Percentiles rank a stretch among this genome's conserved stretches.
These are phyloP conservation scores for Knoxia roxburghii DNA, from an alignment of 257 asterid species.

Conservation along the genomic window DNA sequence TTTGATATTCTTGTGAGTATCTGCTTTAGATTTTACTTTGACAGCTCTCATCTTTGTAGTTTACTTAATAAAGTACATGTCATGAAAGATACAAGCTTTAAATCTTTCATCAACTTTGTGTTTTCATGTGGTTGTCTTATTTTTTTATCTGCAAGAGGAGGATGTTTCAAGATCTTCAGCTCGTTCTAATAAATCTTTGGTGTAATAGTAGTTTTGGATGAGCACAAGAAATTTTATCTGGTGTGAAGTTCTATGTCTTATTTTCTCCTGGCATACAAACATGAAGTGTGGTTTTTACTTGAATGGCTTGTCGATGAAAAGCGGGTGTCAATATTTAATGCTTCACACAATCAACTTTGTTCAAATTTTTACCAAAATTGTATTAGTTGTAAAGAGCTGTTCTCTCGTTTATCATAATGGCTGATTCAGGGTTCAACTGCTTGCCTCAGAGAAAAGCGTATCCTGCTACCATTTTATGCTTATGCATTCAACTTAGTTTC, in stretches of 20 bases:
- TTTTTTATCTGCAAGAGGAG: not conserved
- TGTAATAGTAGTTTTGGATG: not conserved
- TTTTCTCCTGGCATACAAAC: not conserved
- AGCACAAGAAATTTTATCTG: not conserved
- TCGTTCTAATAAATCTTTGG: not conserved
- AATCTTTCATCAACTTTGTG: not conserved
- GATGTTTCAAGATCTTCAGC: not conserved
- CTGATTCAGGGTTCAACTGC: not conserved
- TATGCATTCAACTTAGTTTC: not conserved
- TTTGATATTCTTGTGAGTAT: conserved; percentile 84
- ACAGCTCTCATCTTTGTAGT: conserved; percentile 8
- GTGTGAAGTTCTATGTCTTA: not conserved
- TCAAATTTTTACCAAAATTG: not conserved
- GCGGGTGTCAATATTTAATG: conserved; percentile 2
- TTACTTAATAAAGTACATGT: not conserved
- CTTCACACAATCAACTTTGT: not conserved
- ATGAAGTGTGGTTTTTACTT: not conserved
- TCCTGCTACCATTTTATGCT: not conserved
- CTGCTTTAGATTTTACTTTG: conserved; percentile 14
- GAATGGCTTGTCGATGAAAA: not conserved
- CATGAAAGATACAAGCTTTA: not conserved
- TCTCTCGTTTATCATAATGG: not conserved
- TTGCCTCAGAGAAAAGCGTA: not conserved
- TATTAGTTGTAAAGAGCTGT: not conserved
- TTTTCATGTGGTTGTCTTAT: not conserved